A percentile compares a stretch with the other conserved stretches of the same genome.
These are phyloP conservation scores for Cutaneotrichosporon dermatis DNA, from an alignment of 1,284 basidiomycete genomes.

Conservation along the genomic window DNA sequence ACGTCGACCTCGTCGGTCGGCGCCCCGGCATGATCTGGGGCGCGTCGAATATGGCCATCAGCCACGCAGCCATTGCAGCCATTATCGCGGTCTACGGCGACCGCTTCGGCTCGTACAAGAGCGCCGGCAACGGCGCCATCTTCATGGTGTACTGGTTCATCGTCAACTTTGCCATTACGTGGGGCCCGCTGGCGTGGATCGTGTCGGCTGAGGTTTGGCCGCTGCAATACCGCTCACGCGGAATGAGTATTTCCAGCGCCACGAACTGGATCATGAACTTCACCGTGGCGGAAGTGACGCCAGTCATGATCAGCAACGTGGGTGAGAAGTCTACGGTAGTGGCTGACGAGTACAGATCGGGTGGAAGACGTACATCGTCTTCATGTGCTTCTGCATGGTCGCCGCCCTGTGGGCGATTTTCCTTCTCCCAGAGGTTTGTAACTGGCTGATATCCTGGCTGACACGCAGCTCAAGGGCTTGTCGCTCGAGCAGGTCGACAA, in stretches of 20 bases:
- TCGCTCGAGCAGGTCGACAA: conserved; percentile 42
- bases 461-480: conserved; percentile 28
- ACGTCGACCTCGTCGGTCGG: conserved; percentile 46
- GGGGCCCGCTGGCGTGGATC: conserved; percentile 47
- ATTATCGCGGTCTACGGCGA: conserved; percentile 29
- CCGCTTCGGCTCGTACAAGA: conserved; percentile 15
- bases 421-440: conserved; percentile 33
- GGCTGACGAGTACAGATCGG: conserved; percentile 18
- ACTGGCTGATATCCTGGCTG: no score
- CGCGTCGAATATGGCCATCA: conserved; percentile 44
- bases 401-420: conserved; percentile 41
- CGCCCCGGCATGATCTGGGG: conserved; percentile 42
- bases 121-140: conserved; percentile 17
- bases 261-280: conserved; percentile 44
- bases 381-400: conserved; percentile 45
- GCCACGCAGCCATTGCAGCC: conserved; percentile 41
- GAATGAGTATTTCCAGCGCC: conserved; percentile 42
- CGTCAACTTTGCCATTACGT: conserved; percentile 43
- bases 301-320: conserved; percentile 31
- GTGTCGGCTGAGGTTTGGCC: conserved; percentile 47
- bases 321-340: no score
- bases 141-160: conserved; percentile 40
- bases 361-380: conserved; percentile 46
- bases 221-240: conserved; percentile 43
- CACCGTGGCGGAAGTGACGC: conserved; percentile 37